Conservation (phyloP, 306 rosid genomes). For the Macrotyloma uniflorum region DNA sequence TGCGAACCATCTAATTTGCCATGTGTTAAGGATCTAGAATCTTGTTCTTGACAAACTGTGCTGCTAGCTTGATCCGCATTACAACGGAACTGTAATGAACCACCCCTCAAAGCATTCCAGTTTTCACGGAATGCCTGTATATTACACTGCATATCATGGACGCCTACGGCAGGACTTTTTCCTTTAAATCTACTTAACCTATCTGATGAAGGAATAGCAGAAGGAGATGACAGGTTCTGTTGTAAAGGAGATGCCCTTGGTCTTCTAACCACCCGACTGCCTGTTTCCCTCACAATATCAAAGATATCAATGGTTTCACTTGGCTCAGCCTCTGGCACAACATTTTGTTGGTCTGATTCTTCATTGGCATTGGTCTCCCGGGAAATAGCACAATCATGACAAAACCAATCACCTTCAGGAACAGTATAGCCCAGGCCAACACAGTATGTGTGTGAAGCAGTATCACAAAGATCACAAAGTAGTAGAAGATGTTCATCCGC, state of each 20-base stretch:
- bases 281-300: slow-evolving; percentile 47
- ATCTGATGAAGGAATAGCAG: slow-evolving; percentile 34
- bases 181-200: slow-evolving; percentile 36
- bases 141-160: slow-evolving; percentile 52
- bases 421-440: slow-evolving; percentile 72
- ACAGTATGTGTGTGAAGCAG: slow-evolving; percentile 79
- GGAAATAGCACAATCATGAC: slow-evolving; percentile 60
- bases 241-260: slow-evolving; percentile 33
- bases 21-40: slow-evolving; percentile 27
- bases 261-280: slow-evolving; percentile 26
- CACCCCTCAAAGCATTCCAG: slow-evolving; percentile 72
- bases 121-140: slow-evolving; percentile 61
- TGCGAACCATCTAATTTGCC: slow-evolving; percentile 37
- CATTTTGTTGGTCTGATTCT: slow-evolving; percentile 38
- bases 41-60: slow-evolving; percentile 33
- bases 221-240: slow-evolving; percentile 26
- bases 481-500: slow-evolving; percentile 63
- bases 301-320: slow-evolving; percentile 3
- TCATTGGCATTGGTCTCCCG: slow-evolving; percentile 34
- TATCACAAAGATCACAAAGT: slow-evolving; percentile 74
- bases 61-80: slow-evolving; percentile 46
- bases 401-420: slow-evolving; percentile 94
- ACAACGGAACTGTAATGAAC: slow-evolving; percentile 58
- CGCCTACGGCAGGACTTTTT: slow-evolving; percentile 28
- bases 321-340: slow-evolving; percentile 21